phyloP scores from a whole-genome alignment of 2,329 filamentous ascomycete species.

The Verticillium isaacii region DNA sequence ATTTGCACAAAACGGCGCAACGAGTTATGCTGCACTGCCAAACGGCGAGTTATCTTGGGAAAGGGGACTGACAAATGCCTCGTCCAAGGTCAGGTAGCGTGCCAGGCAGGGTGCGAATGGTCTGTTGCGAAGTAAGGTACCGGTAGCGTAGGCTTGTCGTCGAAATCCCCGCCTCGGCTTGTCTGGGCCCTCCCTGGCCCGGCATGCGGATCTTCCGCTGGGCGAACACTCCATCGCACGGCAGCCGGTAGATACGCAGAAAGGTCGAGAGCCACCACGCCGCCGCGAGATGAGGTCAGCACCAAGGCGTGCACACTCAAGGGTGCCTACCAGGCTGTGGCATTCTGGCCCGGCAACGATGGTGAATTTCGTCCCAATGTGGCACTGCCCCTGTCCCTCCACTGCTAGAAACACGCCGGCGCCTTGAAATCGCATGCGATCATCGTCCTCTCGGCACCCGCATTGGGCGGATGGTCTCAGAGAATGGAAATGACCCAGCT shows the following conservation, averaged over 20 bases:
- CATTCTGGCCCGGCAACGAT: not conserved
- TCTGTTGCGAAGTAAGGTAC: not conserved
- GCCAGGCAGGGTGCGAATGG: not conserved
- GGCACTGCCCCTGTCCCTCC: constrained; percentile 1
- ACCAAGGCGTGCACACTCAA: not conserved
- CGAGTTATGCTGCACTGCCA: not conserved
- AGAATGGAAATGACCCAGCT: not conserved
- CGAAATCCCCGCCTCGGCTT: not conserved
- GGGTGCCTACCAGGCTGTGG: not conserved
- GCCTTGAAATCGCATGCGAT: constrained; percentile 1
- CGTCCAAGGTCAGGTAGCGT: not conserved
- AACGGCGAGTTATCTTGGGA: not conserved
- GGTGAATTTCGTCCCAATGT: not conserved
- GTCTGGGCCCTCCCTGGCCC: not conserved
- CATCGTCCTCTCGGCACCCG: constrained; percentile 1
- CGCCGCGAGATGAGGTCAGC: not conserved
- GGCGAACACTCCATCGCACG: not conserved
- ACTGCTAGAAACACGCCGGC: not conserved
- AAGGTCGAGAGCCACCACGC: not conserved
- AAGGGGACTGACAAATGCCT: not conserved
- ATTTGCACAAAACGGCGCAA: too few relatives aligned
- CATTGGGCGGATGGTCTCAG: constrained; percentile 1
- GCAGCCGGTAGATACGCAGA: not conserved
- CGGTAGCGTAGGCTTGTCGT: not conserved
- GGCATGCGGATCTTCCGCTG: not conserved